These are phyloP conservation scores for Ajuga chamaepitys DNA, from an alignment of 257 asterid species.

Conservation along the genomic window DNA sequence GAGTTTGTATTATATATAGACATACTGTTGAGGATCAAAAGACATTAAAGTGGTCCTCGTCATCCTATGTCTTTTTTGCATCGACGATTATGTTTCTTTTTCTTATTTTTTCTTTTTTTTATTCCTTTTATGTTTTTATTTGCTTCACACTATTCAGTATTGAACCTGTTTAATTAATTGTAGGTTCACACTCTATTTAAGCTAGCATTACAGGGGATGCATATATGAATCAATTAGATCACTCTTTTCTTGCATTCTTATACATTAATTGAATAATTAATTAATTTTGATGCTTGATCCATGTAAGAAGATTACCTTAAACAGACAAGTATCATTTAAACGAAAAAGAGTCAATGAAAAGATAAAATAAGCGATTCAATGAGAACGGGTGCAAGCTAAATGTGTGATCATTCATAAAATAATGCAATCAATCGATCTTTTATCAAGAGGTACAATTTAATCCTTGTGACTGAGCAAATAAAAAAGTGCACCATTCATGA, in stretches of 20 bases:
- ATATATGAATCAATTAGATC: not conserved
- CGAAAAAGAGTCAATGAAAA: too few species aligned
- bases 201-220: not conserved
- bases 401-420: too few species aligned
- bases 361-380: too few species aligned
- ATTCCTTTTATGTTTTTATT: not conserved
- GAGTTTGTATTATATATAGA: slow-evolving; percentile 19
- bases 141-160: slow-evolving; percentile 18
- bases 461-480: too few species aligned
- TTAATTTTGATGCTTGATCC: too few species aligned
- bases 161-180: not conserved
- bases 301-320: too few species aligned
- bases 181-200: slow-evolving; percentile 7
- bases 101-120: too few species aligned
- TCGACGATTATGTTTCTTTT: slow-evolving; percentile 15
- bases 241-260: not conserved
- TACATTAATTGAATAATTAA: not conserved
- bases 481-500: too few species aligned
- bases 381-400: too few species aligned
- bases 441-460: too few species aligned
- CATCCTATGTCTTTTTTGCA: slow-evolving; percentile 36
- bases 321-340: too few species aligned
- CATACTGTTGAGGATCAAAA: slow-evolving; percentile 37
- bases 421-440: too few species aligned
- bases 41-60: slow-evolving; percentile 45